Conservation (phyloP, 2,329 filamentous ascomycete species). For the Aureobasidium sp. region DNA sequence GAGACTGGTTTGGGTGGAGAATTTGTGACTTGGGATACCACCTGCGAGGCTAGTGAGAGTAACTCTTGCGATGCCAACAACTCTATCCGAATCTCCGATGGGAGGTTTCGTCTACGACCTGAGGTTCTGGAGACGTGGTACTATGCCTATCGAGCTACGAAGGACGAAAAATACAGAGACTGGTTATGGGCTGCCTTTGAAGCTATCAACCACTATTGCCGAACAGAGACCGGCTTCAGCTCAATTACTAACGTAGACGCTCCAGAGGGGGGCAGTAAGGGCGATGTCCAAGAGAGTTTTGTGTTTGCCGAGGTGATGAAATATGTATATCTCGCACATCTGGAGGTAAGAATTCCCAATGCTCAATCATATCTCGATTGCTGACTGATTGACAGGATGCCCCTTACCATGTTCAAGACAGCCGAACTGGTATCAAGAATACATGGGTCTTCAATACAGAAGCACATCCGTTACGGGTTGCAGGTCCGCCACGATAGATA, state of each 20-base stretch:
- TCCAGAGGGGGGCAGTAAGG: slow-evolving; percentile 19
- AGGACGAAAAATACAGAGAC: slow-evolving; percentile 26
- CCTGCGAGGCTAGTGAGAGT: slow-evolving; percentile 16
- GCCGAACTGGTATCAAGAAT: slow-evolving; percentile 20
- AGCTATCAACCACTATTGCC: slow-evolving; percentile 21
- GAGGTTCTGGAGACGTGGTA: slow-evolving; percentile 31
- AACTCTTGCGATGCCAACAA: slow-evolving; percentile 16
- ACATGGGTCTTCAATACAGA: slow-evolving; percentile 29
- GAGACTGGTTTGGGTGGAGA: slow-evolving; percentile 26
- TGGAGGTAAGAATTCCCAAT: slow-evolving; percentile 19
- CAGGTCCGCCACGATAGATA: slow-evolving; percentile 15
- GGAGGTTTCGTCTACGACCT: slow-evolving; percentile 21
- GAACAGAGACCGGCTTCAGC: slow-evolving; percentile 23
- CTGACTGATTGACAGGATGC: slow-evolving; percentile 15
- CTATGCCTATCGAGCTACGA: slow-evolving; percentile 26
- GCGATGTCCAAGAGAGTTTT: slow-evolving; percentile 22
- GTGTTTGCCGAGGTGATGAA: slow-evolving; percentile 25
- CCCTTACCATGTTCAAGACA: slow-evolving; percentile 20
- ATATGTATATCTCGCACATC: slow-evolving; percentile 24
- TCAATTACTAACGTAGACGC: slow-evolving; percentile 23
- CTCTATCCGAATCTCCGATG: slow-evolving; percentile 19
- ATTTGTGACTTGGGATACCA: slow-evolving; percentile 23
- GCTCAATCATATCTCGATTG: not conserved
- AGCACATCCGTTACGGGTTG: slow-evolving; percentile 25
- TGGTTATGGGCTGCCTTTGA: slow-evolving; percentile 24